These are phyloP conservation scores for Gentiana dahurica DNA, from an alignment of 257 asterid species.

Conservation along the genomic window DNA sequence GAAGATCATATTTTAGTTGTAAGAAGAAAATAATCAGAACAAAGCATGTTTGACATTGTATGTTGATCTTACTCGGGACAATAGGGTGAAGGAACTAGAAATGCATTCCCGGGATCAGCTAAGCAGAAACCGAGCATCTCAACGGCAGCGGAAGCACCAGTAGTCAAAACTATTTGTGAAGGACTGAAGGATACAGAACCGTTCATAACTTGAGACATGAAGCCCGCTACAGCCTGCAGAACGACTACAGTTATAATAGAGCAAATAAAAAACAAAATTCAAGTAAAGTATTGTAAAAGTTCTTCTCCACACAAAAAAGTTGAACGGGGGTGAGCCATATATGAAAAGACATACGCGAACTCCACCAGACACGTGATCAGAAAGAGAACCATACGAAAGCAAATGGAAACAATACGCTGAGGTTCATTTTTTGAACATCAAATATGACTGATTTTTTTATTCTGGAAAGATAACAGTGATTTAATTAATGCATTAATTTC, in stretches of 20 bases:
- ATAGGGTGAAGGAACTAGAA: conserved; percentile 64
- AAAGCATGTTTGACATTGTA: not conserved
- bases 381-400: no score
- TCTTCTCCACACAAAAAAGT: no score
- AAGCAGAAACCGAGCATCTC: conserved; percentile 59
- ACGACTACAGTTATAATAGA: conserved; percentile 9
- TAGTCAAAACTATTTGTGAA: conserved; percentile 35
- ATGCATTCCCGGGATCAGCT: conserved; percentile 64
- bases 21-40: conserved; percentile 1
- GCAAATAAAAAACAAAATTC: not conserved
- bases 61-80: conserved; percentile 45
- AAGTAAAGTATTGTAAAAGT: no score
- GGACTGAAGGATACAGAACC: conserved; percentile 38
- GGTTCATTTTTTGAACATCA: no score
- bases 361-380: no score
- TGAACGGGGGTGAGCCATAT: no score
- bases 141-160: conserved; percentile 51
- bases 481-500: no score
- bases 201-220: conserved; percentile 45
- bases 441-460: no score
- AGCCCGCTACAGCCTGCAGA: conserved; percentile 45
- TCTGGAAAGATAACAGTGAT: no score
- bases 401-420: no score
- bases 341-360: no score
- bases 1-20: conserved; percentile 4